A percentile compares a stretch with the other conserved stretches of the same genome.
Evolutionary conservation across 202 grass and related monocot genomes (phyloP).

Genomic region (Musa balbisiana): DNA sequence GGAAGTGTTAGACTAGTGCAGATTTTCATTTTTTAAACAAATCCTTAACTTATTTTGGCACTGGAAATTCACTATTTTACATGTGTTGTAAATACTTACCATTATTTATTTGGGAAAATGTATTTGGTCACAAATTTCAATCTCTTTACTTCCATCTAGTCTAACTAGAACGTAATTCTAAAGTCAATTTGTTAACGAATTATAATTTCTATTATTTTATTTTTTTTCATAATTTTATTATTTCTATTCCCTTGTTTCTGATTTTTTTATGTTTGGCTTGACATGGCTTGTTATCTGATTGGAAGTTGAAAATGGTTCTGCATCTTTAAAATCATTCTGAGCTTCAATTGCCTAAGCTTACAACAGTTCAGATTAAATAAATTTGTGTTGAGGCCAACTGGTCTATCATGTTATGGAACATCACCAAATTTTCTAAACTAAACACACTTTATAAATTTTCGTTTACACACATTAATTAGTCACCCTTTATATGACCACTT

Average conservation of each 20-base stretch:
- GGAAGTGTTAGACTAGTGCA: not conserved
- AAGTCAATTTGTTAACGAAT: not conserved
- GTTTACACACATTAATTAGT: too few relatives aligned
- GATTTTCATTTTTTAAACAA: not conserved
- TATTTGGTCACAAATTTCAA: not conserved
- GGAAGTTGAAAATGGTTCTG: too few relatives aligned
- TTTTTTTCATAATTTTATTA: not conserved
- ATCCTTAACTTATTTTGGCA: not conserved
- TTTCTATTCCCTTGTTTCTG: not conserved
- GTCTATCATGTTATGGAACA: not conserved
- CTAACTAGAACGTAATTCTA: not conserved
- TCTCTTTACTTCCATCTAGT: not conserved
- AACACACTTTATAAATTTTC: too few relatives aligned
- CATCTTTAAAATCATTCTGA: not conserved
- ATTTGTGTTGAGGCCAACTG: not conserved
- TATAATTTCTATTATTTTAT: not conserved
- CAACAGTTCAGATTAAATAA: not conserved
- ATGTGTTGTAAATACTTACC: not conserved
- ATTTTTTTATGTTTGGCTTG: not conserved
- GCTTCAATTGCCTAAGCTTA: not conserved
- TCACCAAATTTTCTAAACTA: too few relatives aligned
- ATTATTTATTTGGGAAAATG: not conserved
- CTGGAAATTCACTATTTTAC: not conserved
- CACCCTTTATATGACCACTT: too few relatives aligned
- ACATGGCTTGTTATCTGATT: too few relatives aligned